These are phyloP conservation scores for Alternaria rosae DNA, from an alignment of 2,329 filamentous ascomycete species.

Conservation along the genomic window DNA sequence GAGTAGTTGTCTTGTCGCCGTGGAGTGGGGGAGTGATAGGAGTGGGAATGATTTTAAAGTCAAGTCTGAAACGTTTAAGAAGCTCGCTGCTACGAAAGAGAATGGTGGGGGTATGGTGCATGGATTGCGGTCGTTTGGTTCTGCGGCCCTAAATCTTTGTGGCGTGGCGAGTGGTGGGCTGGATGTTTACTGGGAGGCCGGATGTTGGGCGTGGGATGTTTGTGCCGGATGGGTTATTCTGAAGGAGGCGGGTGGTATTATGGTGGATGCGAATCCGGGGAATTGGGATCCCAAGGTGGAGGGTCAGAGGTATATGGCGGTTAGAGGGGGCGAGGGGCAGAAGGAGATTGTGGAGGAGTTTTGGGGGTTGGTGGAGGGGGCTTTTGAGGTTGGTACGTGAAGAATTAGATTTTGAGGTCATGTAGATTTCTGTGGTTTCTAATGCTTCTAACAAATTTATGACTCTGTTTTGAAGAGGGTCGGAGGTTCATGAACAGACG, in stretches of 20 bases:
- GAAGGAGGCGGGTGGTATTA: conserved; percentile 74
- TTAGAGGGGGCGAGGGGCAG: conserved; percentile 56
- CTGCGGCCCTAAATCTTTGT: conserved; percentile 78
- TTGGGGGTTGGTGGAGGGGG: conserved; percentile 56
- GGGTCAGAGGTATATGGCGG: conserved; percentile 63
- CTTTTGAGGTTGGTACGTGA: conserved; percentile 52
- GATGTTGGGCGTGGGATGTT: conserved; percentile 87
- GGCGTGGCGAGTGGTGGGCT: conserved; percentile 74
- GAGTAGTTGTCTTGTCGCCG: conserved; percentile 69
- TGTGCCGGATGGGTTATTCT: conserved; percentile 82
- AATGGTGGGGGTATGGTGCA: conserved; percentile 79
- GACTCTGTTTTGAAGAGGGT: too few relatives aligned
- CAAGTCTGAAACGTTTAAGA: conserved; percentile 71
- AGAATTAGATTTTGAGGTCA: not conserved
- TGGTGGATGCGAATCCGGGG: conserved; percentile 77
- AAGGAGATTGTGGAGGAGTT: conserved; percentile 58
- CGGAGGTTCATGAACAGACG: too few relatives aligned
- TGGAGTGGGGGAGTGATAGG: conserved; percentile 77
- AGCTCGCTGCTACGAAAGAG: conserved; percentile 60
- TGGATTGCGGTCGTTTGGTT: conserved; percentile 72
- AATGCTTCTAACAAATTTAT: too few relatives aligned
- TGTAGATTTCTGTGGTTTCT: too few relatives aligned
- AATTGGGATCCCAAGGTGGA: conserved; percentile 69
- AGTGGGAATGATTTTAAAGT: conserved; percentile 74
- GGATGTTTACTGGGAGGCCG: conserved; percentile 83